Evolutionary conservation across 345 rosid genomes (phyloP), one percentile per base, ranked within the genome.

Genomic region (Bruguiera parviflora): DNA sequence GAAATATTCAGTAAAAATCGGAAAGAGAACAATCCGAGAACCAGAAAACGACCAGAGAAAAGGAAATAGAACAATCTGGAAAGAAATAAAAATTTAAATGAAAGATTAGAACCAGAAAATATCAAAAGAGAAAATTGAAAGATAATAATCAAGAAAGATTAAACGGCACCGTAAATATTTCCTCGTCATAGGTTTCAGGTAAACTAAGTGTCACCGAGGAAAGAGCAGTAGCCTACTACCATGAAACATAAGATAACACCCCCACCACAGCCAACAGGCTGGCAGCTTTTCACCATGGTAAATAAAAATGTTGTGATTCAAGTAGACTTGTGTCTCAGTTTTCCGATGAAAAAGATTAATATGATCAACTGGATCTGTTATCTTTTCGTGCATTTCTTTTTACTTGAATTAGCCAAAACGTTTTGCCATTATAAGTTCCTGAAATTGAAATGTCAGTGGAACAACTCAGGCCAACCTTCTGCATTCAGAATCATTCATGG

Each of bases 221-320:
- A 71, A 39, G 68, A 61, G 56, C 15, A 55, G 39, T 19, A 20
- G 21, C 68, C 68, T 55, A 27, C n/a, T 55, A 71, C 39, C 29
- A 39, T 20, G 64, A 33, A 55, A 24, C 53, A 71, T 27, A 63
- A 71, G 25, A 61, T 71, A 25, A 37, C 67, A 53, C 68, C 74
- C 6, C n/a, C 11, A 9, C 43, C 43, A 37, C 43, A 19, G 74
- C 74, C 68, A 68, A 55, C 5, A 31, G 39, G 20, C 63, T 67
- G 7, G 68, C 74, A 27, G 58, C 58, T 7, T 21, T 21, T 53
- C 9, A 8, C 58, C 58, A 24, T 24, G 22, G 58, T 53, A 53
- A 53, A 11, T 2, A 0, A 6, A 53, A 21, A 8, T 53, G 57
- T 19, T 53, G 7, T 20, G 19, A 24, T 19, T 53, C 11, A 53